Conservation (phyloP, 2,329 filamentous ascomycete genomes). For the Fusarium sp. region DNA sequence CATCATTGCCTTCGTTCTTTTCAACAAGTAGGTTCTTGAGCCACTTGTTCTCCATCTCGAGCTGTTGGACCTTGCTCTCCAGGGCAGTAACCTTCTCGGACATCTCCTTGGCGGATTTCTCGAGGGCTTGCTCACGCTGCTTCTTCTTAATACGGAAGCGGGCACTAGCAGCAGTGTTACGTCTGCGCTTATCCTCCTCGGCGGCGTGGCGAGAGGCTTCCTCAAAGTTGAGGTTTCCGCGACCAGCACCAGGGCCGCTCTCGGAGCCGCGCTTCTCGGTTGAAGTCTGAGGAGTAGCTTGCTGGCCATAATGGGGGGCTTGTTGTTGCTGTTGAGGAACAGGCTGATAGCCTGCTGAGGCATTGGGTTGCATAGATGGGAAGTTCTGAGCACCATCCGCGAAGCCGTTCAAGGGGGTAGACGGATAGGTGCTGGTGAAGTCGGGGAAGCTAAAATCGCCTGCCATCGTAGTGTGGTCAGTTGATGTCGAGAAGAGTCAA, state of each 20-base stretch:
- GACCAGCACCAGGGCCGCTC: conserved; percentile 54
- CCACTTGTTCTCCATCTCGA: conserved; percentile 89
- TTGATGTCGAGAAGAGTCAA: conserved; percentile 36
- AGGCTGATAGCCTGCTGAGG: conserved; percentile 60
- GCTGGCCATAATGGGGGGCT: conserved; percentile 49
- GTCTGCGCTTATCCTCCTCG: conserved; percentile 89
- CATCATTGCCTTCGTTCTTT: conserved; percentile 76
- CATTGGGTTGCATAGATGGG: conserved; percentile 66
- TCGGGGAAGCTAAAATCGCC: conserved; percentile 70
- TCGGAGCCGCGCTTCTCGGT: conserved; percentile 63
- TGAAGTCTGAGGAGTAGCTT: conserved; percentile 46
- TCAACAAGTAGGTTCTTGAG: conserved; percentile 83
- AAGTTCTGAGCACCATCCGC: conserved; percentile 54
- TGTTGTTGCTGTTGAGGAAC: conserved; percentile 51
- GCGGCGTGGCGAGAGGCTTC: conserved; percentile 79
- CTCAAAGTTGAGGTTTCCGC: conserved; percentile 68
- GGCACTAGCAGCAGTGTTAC: conserved; percentile 89
- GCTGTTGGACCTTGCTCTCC: conserved; percentile 78
- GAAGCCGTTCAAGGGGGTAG: conserved; percentile 60
- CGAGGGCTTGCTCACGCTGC: conserved; percentile 88
- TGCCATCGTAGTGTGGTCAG: conserved; percentile 60
- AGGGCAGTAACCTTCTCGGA: conserved; percentile 80
- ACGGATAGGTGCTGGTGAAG: conserved; percentile 65
- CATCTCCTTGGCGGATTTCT: conserved; percentile 85
- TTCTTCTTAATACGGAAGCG: conserved; percentile 97